Base-by-base conservation (phyloP, 2,329 filamentous ascomycete genomes). In the Zelopaecilomyces penicillatus region DNA sequence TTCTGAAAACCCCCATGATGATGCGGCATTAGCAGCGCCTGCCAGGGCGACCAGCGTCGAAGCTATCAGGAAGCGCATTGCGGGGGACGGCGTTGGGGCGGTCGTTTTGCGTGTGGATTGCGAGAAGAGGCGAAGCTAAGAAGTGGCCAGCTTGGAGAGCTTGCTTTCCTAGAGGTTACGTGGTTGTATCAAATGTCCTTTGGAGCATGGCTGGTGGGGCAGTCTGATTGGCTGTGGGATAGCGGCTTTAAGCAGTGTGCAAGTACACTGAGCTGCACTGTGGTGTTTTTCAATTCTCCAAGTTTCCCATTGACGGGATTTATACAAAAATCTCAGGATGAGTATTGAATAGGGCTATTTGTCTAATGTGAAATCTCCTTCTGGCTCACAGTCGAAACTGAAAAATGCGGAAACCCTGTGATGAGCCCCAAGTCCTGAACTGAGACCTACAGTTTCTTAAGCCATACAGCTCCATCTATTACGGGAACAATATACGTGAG, bases 1-100 rank as follows among this genome's bases (percentile, higher is more conserved):
- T 65, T 89, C 85, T 52, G 84, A 76, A 56, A 90, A 90, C 45
- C 74, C 74, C 86, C 86, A 91, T 26, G 77, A 76, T 30, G 75
- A 71, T 45, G 74, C 71, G 31, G 76, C 76, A 52, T 70, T 68
- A 43, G 67, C 73, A 51, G 67, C 69, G 46, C 72, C 70, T 41
- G 71, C 69, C 46, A 75, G 68, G 50, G 74, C 64, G 37, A 79
- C 63, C 52, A 66, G 53, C 33, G 63, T 59, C 42, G 65, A 61
- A 50, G 61, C 58, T 49, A 65, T 56, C 36, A 57, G 59, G 56
- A 68, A 57, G 50, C 64, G 64, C 65, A 68, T 68, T 45, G 47
- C 61, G 54, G 48, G 41, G 44, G 32, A 43, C 37, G 51, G 43
- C 42, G 42, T 46, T 54, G 45, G 50, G 52, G 50, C 39, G 50